phyloP scores from a whole-genome alignment of 352 stramenopile genomes.

The Hyaloperonospora arabidopsidis region DNA sequence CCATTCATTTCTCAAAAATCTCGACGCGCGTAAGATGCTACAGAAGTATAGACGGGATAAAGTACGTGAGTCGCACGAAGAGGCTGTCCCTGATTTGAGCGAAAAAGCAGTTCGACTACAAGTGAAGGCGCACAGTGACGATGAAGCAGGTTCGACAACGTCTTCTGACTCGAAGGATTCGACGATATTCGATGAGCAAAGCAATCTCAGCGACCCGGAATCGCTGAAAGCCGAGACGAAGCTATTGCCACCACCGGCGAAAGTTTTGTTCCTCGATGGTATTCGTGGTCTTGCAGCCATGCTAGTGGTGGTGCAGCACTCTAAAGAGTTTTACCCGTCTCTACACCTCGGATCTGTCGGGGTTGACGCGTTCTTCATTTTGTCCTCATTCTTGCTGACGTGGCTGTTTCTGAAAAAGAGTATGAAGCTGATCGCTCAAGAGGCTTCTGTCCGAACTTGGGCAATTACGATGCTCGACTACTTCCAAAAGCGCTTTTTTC shows the following conservation, averaged over 20 bases:
- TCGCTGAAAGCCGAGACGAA: conserved; percentile 5
- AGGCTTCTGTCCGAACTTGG: conserved; percentile 26
- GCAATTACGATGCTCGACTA: conserved; percentile 32
- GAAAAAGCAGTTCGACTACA: too few relatives aligned
- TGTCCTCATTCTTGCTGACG: conserved; percentile 50
- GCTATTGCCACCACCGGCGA: conserved; percentile 12
- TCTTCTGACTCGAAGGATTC: too few relatives aligned
- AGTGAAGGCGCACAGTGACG: too few relatives aligned
- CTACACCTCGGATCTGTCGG: conserved; percentile 30
- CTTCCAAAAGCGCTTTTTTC: conserved; percentile 35
- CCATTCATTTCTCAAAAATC: too few relatives aligned
- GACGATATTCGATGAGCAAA: too few relatives aligned
- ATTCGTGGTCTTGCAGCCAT: conserved; percentile 28
- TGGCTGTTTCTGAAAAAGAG: conserved; percentile 48
- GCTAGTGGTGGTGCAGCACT: conserved; percentile 30
- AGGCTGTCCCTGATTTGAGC: too few relatives aligned
- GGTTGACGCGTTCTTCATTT: conserved; percentile 49
- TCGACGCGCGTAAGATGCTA: too few relatives aligned
- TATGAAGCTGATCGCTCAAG: conserved; percentile 21
- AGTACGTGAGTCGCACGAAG: too few relatives aligned
- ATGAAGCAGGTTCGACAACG: too few relatives aligned
- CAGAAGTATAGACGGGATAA: too few relatives aligned
- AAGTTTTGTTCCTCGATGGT: conserved; percentile 34
- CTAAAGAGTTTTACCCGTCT: conserved; percentile 29
- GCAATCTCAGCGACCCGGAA: too few relatives aligned